Percentiles rank a stretch among this genome's conserved stretches.
Evolutionary conservation across 805 yeast genomes (phyloP).

Genomic region (Starmera dryadoides): DNA sequence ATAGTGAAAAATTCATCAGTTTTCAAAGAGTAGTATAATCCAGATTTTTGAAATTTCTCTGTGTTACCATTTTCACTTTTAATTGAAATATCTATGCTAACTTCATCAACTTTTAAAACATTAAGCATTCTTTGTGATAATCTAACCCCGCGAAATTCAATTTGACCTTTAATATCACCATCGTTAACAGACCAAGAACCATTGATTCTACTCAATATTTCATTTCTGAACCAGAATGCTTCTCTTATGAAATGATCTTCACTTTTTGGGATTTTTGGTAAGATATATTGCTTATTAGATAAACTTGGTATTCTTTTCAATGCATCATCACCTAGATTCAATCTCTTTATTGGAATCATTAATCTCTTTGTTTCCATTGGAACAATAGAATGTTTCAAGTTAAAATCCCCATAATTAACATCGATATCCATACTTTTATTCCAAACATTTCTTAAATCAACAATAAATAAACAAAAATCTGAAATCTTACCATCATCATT

Average conservation of each 20-base stretch:
- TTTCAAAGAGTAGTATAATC: slow-evolving; percentile 25
- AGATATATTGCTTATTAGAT: slow-evolving; percentile 60
- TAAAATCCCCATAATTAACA: slow-evolving; percentile 24
- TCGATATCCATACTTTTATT: slow-evolving; percentile 39
- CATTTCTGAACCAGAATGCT: slow-evolving; percentile 77
- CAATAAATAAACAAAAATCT: slow-evolving; percentile 54
- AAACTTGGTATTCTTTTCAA: slow-evolving; percentile 64
- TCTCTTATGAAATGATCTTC: slow-evolving; percentile 53
- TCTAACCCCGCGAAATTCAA: slow-evolving; percentile 63
- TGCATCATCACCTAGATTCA: slow-evolving; percentile 33
- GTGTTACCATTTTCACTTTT: slow-evolving; percentile 5
- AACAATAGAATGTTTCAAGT: slow-evolving; percentile 23
- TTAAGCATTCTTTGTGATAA: slow-evolving; percentile 55
- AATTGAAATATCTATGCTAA: slow-evolving; percentile 32
- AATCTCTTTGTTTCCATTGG: slow-evolving; percentile 48
- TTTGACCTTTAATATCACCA: slow-evolving; percentile 40
- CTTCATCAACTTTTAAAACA: slow-evolving; percentile 41
- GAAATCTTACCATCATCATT: slow-evolving; percentile 15
- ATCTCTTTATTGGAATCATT: slow-evolving; percentile 62
- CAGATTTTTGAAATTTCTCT: no score
- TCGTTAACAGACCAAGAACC: slow-evolving; percentile 69
- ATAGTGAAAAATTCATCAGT: slow-evolving; percentile 46
- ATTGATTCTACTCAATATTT: slow-evolving; percentile 45
- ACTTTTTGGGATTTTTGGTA: slow-evolving; percentile 39
- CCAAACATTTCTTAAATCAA: slow-evolving; percentile 85